A percentile compares a stretch with the other conserved stretches of the same genome.
These are phyloP conservation scores for Amanita phalloides DNA, from an alignment of 768 basidiomycete species.

Conservation along the genomic window DNA sequence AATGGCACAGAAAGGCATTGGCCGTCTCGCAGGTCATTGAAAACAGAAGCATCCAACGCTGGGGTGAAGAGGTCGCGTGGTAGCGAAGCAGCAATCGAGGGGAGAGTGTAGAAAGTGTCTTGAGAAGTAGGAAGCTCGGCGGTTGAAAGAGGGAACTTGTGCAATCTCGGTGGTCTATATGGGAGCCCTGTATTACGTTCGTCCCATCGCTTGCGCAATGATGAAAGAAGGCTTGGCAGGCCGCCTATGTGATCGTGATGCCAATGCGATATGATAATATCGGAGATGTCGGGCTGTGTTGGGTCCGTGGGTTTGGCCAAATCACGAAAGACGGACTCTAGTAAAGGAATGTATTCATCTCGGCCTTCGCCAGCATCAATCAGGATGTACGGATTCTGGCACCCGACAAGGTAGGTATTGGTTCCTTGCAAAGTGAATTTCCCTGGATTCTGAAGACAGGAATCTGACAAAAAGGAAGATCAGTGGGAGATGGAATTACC, in stretches of 20 bases:
- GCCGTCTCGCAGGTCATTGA: conserved; percentile 50
- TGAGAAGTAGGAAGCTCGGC: conserved; percentile 10
- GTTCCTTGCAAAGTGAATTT: conserved; percentile 89
- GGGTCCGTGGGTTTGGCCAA: conserved; percentile 21
- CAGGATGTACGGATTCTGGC: conserved; percentile 60
- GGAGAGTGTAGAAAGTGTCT: conserved; percentile 23
- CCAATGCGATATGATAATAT: conserved; percentile 88
- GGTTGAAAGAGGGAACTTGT: conserved; percentile 50
- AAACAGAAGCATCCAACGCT: conserved; percentile 24
- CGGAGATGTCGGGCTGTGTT: conserved; percentile 54
- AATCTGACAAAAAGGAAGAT: neutral
- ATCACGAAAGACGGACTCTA: conserved; percentile 48
- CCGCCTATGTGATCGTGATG: conserved; percentile 84
- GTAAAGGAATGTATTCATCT: conserved; percentile 53
- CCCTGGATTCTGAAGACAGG: conserved; percentile 60
- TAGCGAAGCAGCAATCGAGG: conserved; percentile 29
- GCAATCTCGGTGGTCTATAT: conserved; percentile 60
- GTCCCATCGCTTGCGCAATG: conserved; percentile 58
- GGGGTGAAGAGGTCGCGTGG: conserved; percentile 36
- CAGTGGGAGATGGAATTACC: conserved; percentile 26
- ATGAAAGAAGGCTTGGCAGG: conserved; percentile 53
- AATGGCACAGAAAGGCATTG: conserved; percentile 30
- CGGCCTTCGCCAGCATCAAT: conserved; percentile 78
- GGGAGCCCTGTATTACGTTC: conserved; percentile 30
- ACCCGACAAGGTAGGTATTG: conserved; percentile 81